These are phyloP conservation scores for Claviceps sp. DNA, from an alignment of 2,329 filamentous ascomycete genomes.

Conservation along the genomic window DNA sequence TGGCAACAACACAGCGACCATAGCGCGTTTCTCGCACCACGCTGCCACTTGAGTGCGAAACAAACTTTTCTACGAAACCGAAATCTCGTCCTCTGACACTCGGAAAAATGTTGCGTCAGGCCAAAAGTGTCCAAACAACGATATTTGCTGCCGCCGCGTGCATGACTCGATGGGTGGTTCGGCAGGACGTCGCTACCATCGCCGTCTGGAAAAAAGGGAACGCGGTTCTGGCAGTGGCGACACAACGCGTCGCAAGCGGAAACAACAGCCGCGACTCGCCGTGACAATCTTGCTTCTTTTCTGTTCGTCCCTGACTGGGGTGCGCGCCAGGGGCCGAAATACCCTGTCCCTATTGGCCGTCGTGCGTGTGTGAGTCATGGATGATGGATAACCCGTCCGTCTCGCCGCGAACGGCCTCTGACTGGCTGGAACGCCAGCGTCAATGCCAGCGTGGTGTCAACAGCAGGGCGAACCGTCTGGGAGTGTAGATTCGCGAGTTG, in stretches of 20 bases:
- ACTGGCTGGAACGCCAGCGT: constrained; percentile 18
- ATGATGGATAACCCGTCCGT: constrained; percentile 4
- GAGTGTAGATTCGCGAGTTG: no score
- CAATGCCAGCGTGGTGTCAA: constrained; percentile 3
- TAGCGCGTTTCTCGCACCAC: constrained; percentile 9
- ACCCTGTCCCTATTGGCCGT: neutral
- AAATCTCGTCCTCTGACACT: no score
- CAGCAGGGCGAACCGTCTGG: no score
- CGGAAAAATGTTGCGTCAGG: no score
- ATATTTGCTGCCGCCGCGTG: no score
- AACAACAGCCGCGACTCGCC: constrained; percentile 5
- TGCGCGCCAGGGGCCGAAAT: neutral
- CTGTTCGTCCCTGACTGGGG: neutral
- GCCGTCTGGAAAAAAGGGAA: neutral
- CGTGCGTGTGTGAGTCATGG: constrained; percentile 16
- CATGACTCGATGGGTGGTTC: neutral
- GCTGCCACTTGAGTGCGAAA: constrained; percentile 9
- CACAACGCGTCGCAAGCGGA: constrained; percentile 7
- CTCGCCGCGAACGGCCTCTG: constrained; percentile 18
- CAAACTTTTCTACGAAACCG: neutral
- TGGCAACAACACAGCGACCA: constrained; percentile 3
- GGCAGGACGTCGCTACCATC: neutral
- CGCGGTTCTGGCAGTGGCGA: constrained; percentile 3
- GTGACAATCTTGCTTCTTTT: constrained; percentile 7
- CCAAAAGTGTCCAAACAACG: no score